Evolutionary conservation across 164 flowering plant species (phyloP).

Genomic region (Vitis rotundifolia): DNA sequence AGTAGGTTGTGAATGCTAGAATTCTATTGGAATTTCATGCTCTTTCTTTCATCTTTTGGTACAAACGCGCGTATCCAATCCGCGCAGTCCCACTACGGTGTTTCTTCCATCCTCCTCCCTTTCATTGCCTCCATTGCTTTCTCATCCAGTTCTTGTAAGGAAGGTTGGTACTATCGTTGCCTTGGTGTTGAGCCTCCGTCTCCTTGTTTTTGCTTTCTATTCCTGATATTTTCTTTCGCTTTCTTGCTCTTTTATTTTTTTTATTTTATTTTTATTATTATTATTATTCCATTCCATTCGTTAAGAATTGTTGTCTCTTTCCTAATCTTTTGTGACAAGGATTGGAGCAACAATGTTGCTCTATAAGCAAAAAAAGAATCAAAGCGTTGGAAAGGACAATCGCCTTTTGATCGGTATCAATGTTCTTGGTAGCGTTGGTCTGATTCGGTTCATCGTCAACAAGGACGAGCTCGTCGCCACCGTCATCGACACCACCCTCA

Average conservation of each 20-base stretch:
- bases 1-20: no score
- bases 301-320: no score
- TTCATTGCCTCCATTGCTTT: slow-evolving; percentile 28
- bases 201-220: no score
- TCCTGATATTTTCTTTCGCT: no score
- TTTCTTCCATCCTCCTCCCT: slow-evolving; percentile 23
- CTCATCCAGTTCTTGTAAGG: slow-evolving; percentile 56
- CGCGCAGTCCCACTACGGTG: no score
- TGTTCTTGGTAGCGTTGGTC: slow-evolving; percentile 65
- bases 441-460: slow-evolving; percentile 52
- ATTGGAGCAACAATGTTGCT: slow-evolving; percentile 24
- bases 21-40: no score
- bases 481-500: slow-evolving; percentile 50
- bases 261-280: background rate
- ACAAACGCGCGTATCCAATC: no score
- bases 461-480: slow-evolving; percentile 47
- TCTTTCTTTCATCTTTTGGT: no score
- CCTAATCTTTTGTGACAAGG: background rate
- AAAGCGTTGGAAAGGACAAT: slow-evolving; percentile 26
- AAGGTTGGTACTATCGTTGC: slow-evolving; percentile 98
- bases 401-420: slow-evolving; percentile 53
- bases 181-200: slow-evolving; percentile 44
- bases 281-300: no score
- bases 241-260: background rate
- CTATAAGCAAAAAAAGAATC: slow-evolving; percentile 44